A percentile compares a stretch with the other conserved stretches of the same genome.
phyloP scores from a whole-genome alignment of 2,329 filamentous ascomycete genomes.

The Venturia pyrina region DNA sequence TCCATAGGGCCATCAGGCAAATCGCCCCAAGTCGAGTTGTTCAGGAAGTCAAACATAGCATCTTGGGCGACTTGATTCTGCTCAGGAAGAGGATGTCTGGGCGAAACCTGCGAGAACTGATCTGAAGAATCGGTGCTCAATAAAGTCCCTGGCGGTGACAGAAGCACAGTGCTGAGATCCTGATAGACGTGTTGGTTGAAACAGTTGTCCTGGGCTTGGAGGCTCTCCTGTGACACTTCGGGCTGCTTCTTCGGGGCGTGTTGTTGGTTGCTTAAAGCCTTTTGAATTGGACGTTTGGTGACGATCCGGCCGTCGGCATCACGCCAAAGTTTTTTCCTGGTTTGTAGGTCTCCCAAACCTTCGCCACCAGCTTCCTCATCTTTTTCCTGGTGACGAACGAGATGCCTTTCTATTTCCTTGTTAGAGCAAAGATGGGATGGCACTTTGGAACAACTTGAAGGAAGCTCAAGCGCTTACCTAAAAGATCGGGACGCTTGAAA shows the following conservation, averaged over 20 bases:
- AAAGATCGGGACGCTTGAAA: conserved; percentile 50
- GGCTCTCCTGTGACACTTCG: background rate
- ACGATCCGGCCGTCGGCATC: conserved; percentile 44
- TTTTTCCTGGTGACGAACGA: conserved; percentile 43
- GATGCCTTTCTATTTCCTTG: conserved; percentile 43
- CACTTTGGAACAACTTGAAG: conserved; percentile 14
- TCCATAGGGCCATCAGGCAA: conserved; percentile 18
- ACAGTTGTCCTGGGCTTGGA: background rate
- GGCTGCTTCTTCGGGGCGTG: background rate
- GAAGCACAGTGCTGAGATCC: background rate
- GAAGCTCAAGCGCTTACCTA: conserved; percentile 33
- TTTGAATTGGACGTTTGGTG: conserved; percentile 27
- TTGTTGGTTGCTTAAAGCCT: background rate
- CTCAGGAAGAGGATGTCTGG: background rate
- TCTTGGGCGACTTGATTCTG: background rate
- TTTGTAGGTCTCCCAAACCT: conserved; percentile 42
- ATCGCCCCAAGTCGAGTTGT: conserved; percentile 20
- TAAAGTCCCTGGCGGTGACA: background rate
- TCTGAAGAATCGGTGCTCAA: background rate
- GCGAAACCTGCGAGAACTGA: background rate
- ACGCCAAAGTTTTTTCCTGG: conserved; percentile 47
- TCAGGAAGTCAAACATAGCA: conserved; percentile 21
- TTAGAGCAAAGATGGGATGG: background rate
- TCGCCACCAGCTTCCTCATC: conserved; percentile 46
- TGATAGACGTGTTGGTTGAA: background rate